Base-by-base conservation (phyloP, 257 asterid species). In the Scutellaria baicalensis region DNA sequence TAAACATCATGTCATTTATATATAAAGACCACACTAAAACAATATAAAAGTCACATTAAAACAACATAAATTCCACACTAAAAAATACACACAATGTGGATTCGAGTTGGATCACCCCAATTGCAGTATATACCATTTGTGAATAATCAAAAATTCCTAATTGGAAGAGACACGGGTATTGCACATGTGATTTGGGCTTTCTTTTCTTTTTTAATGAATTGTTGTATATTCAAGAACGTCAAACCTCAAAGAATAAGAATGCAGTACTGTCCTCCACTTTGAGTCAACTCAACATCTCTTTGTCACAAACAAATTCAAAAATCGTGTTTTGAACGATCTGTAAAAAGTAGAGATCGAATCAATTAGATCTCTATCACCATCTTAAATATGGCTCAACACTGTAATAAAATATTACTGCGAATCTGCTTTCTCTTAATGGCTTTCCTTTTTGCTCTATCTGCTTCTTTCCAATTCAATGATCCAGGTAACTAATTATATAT, bases 391-490 rank as follows among this genome's bases (percentile, higher is more conserved):
- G 72, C 55, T 66, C 58, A 64, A n/a, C 20, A 6, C 64, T 55
- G 49, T 33, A 58, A 43, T 42, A 69, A 47, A 45, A 54, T 59
- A 43, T 16, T 48, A 11, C 39, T 51, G 39, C 36, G 77, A 54
- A 13, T 77, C 36, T 70, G 81, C 59, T 65, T 43, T 50, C 42
- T 78, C 35, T 69, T 72, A 55, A 75, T 82, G 83, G 83, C 81
- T 75, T 35, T 76, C 33, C 79, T 71, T 48, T 81, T 81, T 47
- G 86, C 64, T 59, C 21, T 82, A 52, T 82, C 86, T 14, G 50
- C 81, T 43, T 59, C 11, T 56, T 78, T 82, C 78, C 83, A 82
- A 33, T 72, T 82, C 75, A 69, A 82, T 16, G 83, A 78, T 57
- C 75, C 83, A 64, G 86, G 86, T 81, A 72, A 50, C 3, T 4